phyloP scores from a whole-genome alignment of 1,284 basidiomycete species.

The Pseudozyma sp. region DNA sequence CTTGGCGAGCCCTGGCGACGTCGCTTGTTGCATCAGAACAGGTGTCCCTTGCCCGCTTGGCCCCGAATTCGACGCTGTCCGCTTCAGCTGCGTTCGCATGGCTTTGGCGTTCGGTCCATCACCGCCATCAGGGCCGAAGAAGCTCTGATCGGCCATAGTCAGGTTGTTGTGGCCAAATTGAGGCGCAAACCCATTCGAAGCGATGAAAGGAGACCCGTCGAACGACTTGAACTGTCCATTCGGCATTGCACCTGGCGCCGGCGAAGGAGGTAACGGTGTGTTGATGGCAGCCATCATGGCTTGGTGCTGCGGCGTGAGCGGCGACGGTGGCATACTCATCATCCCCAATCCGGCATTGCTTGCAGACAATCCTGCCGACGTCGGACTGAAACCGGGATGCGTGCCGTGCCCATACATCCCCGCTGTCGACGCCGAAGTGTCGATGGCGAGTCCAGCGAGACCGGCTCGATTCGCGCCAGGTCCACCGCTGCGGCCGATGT shows the following conservation, averaged over 20 bases:
- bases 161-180: slow-evolving; percentile 15
- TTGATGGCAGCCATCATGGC: slow-evolving; percentile 60
- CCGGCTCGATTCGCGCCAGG: slow-evolving; percentile 11
- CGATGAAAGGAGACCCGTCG: slow-evolving; percentile 23
- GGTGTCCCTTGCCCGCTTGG: slow-evolving; percentile 46
- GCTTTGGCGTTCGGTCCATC: slow-evolving; percentile 55
- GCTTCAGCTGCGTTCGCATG: slow-evolving; percentile 57
- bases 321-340: slow-evolving; percentile 51
- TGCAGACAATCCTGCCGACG: slow-evolving; percentile 38
- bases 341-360: slow-evolving; percentile 48
- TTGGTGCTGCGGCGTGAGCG: slow-evolving; percentile 47
- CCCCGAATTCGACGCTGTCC: slow-evolving; percentile 54
- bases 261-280: slow-evolving; percentile 59
- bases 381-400: slow-evolving; percentile 34
- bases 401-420: slow-evolving; percentile 32
- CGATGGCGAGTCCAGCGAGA: slow-evolving; percentile 44
- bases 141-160: slow-evolving; percentile 28
- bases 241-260: slow-evolving; percentile 37
- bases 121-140: slow-evolving; percentile 29
- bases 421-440: slow-evolving; percentile 39
- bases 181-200: slow-evolving; percentile 28
- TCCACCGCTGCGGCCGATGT: slow-evolving; percentile 21
- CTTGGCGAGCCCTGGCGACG: slow-evolving; percentile 38
- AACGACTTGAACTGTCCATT: slow-evolving; percentile 41
- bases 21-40: slow-evolving; percentile 35